Evolutionary conservation across 2,329 filamentous ascomycete species (phyloP).

Genomic region (Zopfia rhizophila): DNA sequence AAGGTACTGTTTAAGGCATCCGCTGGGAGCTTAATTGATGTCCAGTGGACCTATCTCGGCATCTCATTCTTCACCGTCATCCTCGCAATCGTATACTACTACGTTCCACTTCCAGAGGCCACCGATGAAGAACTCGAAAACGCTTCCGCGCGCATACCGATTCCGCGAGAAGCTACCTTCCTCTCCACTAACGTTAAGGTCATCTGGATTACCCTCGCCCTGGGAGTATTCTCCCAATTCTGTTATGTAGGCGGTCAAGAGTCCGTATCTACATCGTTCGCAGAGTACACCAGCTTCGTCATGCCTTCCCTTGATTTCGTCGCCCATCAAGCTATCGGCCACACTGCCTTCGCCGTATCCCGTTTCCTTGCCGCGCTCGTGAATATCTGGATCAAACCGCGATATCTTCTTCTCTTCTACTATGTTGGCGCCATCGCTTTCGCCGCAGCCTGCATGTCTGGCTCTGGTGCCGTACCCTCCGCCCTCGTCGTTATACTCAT

Average conservation of each 20-base stretch:
- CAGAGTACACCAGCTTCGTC: constrained; percentile 55
- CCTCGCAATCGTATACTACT: constrained; percentile 69
- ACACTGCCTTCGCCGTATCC: constrained; percentile 67
- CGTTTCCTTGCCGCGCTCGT: constrained; percentile 66
- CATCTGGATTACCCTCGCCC: constrained; percentile 65
- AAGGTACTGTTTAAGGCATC: constrained; percentile 66
- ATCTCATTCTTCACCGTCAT: constrained; percentile 70
- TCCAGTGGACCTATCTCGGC: constrained; percentile 73
- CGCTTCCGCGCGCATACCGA: constrained; percentile 57
- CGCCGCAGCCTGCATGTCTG: constrained; percentile 62
- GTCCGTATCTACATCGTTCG: constrained; percentile 61
- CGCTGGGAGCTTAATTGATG: constrained; percentile 65
- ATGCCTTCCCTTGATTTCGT: constrained; percentile 49
- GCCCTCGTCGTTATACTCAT: constrained; percentile 63
- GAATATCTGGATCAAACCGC: constrained; percentile 66
- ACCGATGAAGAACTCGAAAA: constrained; percentile 69
- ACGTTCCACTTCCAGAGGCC: constrained; percentile 70
- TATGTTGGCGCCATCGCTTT: constrained; percentile 65
- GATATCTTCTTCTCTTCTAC: constrained; percentile 65
- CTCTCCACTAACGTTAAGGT: constrained; percentile 58
- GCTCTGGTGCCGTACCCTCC: constrained; percentile 53
- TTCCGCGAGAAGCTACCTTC: constrained; percentile 54
- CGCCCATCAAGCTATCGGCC: constrained; percentile 64
- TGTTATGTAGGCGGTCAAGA: constrained; percentile 72
- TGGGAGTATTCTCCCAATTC: constrained; percentile 66